Percentiles rank a stretch among this genome's conserved stretches.
Evolutionary conservation across 345 rosid species (phyloP).

Genomic region (Carallia pectinifolia): DNA sequence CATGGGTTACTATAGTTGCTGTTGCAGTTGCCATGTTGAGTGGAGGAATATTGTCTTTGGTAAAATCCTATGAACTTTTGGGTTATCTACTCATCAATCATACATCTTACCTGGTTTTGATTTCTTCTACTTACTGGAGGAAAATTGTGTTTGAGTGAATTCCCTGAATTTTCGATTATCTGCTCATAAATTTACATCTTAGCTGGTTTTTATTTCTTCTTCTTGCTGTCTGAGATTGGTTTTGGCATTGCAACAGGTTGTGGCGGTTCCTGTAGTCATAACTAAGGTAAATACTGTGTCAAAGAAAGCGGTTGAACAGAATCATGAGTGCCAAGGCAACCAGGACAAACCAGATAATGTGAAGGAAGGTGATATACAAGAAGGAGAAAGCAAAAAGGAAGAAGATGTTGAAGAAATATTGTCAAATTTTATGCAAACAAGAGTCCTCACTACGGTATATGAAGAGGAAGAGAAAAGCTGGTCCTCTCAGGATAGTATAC

Average conservation of each 20-base stretch:
- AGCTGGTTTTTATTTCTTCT: too few relatives aligned
- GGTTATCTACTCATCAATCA: too few relatives aligned
- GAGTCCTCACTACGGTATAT: constrained; percentile 28
- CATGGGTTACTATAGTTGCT: constrained; percentile 20
- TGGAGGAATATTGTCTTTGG: constrained; percentile 31
- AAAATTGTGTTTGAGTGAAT: constrained; percentile 25
- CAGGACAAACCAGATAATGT: constrained; percentile 3
- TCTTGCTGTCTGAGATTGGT: not conserved
- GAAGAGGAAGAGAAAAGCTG: constrained; percentile 33
- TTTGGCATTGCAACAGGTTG: constrained; percentile 14
- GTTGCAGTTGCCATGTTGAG: constrained; percentile 20
- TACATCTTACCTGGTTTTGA: too few relatives aligned
- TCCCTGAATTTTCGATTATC: too few relatives aligned
- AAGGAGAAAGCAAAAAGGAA: constrained; percentile 1
- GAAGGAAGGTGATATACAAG: too few relatives aligned
- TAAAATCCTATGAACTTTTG: constrained; percentile 7
- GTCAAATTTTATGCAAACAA: constrained; percentile 34
- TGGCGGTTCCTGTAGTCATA: constrained; percentile 24
- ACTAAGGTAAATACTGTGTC: constrained; percentile 6
- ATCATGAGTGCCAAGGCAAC: constrained; percentile 4
- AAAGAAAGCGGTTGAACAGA: constrained; percentile 14
- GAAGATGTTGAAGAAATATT: constrained; percentile 18
- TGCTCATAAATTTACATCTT: too few relatives aligned
- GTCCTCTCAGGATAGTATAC: constrained; percentile 9
- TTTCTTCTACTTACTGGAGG: constrained; percentile 15